phyloP scores from a whole-genome alignment of 1,284 basidiomycete species.

The Vanrija sp. region DNA sequence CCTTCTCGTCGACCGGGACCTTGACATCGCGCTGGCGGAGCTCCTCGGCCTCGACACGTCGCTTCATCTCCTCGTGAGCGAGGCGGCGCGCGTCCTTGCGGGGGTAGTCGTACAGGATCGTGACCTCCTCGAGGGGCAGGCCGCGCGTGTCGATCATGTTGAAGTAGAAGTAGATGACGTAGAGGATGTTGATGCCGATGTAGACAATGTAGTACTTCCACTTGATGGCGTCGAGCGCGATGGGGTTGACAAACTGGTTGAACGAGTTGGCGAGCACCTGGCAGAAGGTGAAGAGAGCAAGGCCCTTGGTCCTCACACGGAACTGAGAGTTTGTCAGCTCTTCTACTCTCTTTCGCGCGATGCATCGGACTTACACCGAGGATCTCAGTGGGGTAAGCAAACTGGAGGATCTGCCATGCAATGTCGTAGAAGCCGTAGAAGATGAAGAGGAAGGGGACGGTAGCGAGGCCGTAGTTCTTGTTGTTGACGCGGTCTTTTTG shows the following conservation, averaged over 20 bases:
- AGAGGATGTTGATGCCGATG: slow-evolving; percentile 9
- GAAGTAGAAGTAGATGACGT: slow-evolving; percentile 10
- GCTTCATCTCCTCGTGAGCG: slow-evolving; percentile 6
- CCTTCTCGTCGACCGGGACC: too few relatives aligned
- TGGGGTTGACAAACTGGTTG: slow-evolving; percentile 18
- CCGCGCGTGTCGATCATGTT: slow-evolving; percentile 10
- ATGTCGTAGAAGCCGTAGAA: slow-evolving; percentile 11
- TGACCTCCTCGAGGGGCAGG: slow-evolving; percentile 14
- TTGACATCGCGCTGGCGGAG: too few relatives aligned
- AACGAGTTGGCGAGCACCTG: slow-evolving; percentile 10
- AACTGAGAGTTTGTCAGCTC: slow-evolving; percentile 2
- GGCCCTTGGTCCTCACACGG: slow-evolving; percentile 16
- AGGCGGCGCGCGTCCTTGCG: slow-evolving; percentile 2
- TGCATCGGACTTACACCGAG: background rate
- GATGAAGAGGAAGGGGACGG: slow-evolving; percentile 18
- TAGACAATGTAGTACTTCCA: slow-evolving; percentile 14
- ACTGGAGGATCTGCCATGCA: slow-evolving; percentile 10
- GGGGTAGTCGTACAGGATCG: slow-evolving; percentile 7
- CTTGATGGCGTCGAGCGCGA: slow-evolving; percentile 7
- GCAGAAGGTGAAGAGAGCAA: slow-evolving; percentile 13
- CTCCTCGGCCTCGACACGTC: slow-evolving; percentile 2
- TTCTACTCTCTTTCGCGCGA: background rate
- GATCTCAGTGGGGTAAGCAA: slow-evolving; percentile 13
- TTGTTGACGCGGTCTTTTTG: slow-evolving; percentile 7
- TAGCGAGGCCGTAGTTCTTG: slow-evolving; percentile 4